phyloP scores from a whole-genome alignment of 2,329 filamentous ascomycete species.

The Botrytis elliptica region DNA sequence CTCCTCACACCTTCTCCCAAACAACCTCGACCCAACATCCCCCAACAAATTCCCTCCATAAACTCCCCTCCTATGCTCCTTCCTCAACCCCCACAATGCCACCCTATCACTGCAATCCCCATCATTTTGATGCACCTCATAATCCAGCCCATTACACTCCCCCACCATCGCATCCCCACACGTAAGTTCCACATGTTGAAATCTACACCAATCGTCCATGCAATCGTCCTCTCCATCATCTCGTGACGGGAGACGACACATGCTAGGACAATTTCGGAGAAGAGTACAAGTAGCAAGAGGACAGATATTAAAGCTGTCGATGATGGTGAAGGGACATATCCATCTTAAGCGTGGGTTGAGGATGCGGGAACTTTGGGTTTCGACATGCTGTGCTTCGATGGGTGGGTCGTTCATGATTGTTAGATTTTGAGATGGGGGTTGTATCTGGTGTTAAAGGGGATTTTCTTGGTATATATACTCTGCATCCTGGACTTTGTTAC shows the following conservation, averaged over 20 bases:
- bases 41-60: not conserved
- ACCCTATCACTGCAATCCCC: not conserved
- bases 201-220: not conserved
- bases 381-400: not conserved
- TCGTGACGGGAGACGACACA: not conserved
- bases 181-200: not conserved
- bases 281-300: not conserved
- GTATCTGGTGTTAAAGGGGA: fast-evolving
- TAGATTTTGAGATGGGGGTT: not conserved
- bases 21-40: too few species aligned
- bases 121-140: not conserved
- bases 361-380: not conserved
- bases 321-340: not conserved
- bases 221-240: not conserved
- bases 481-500: too few species aligned
- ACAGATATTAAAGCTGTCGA: not conserved
- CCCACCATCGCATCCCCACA: not conserved
- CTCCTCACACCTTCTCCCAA: not conserved
- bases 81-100: not conserved
- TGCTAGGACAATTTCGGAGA: not conserved
- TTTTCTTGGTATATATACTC: not conserved
- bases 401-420: not conserved
- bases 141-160: not conserved
- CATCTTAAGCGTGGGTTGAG: not conserved
- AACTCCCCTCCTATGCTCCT: not conserved